These are phyloP conservation scores for Hibiscus mutabilis DNA, from an alignment of 345 rosid species.

Conservation along the genomic window DNA sequence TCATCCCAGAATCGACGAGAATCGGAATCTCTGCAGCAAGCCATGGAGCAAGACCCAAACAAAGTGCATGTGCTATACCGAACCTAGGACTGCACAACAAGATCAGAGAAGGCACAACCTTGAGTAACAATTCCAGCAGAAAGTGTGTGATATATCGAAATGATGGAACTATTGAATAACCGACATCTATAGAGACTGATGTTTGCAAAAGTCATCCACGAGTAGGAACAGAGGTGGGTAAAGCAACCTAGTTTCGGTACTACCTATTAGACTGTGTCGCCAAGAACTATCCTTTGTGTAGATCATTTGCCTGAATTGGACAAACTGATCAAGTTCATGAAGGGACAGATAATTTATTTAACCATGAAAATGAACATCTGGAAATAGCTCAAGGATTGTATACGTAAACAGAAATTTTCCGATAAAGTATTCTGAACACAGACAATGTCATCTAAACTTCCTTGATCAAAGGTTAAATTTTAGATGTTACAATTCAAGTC, in stretches of 20 bases:
- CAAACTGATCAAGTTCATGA: background rate
- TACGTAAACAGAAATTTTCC: background rate
- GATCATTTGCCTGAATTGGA: background rate
- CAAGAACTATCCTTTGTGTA: background rate
- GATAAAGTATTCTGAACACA: background rate
- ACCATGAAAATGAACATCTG: background rate
- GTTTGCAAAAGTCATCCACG: background rate
- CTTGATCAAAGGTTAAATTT: conserved; percentile 5
- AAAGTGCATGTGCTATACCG: conserved; percentile 95
- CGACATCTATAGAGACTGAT: background rate
- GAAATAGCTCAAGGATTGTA: background rate
- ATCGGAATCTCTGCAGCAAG: conserved; percentile 99
- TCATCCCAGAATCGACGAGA: conserved; percentile 93
- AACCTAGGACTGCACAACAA: conserved; percentile 70
- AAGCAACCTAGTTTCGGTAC: background rate
- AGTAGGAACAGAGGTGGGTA: background rate
- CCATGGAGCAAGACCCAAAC: conserved; percentile 99
- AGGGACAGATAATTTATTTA: background rate
- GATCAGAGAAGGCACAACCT: background rate
- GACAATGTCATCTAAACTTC: background rate
- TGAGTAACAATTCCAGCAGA: conserved; percentile 1
- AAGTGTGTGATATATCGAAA: background rate
- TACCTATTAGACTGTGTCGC: background rate
- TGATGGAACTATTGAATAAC: background rate
- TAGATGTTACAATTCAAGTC: background rate